A percentile compares a stretch with the other conserved stretches of the same genome.
These are phyloP conservation scores for Smittium mucronatum DNA, from an alignment of 371 early-diverging fungal genomes.

Conservation along the genomic window DNA sequence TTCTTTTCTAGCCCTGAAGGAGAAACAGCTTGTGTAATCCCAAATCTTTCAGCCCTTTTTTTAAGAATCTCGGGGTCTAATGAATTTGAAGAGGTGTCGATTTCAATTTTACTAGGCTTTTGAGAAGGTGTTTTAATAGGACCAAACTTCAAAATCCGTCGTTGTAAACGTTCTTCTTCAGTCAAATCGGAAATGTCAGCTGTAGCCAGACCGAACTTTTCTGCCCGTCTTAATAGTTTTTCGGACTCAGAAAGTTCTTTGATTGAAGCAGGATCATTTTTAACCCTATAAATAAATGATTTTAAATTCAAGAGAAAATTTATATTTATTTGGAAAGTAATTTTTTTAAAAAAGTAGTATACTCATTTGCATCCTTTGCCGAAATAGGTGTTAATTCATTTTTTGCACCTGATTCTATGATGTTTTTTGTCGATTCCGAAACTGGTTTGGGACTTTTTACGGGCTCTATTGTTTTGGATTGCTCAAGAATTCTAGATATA, in stretches of 20 bases:
- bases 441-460: too few relatives aligned
- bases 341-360: too few relatives aligned
- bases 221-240: background rate
- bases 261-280: too few relatives aligned
- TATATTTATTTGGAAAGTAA: too few relatives aligned
- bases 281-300: too few relatives aligned
- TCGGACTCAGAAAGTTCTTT: background rate
- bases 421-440: too few relatives aligned
- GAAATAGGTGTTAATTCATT: too few relatives aligned
- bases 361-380: too few relatives aligned
- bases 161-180: background rate
- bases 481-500: background rate
- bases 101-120: background rate
- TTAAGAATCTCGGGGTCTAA: conserved; percentile 2
- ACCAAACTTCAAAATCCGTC: background rate
- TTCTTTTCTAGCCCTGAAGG: background rate
- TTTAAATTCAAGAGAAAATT: too few relatives aligned
- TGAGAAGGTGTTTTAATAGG: background rate
- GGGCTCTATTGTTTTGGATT: too few relatives aligned
- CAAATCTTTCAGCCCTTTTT: conserved; percentile 9
- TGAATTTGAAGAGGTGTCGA: background rate
- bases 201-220: background rate
- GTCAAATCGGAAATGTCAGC: background rate
- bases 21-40: background rate
- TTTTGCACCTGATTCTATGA: too few relatives aligned